Evolutionary conservation across 164 flowering plant species (phyloP).

Genomic region (Malania oleifera): DNA sequence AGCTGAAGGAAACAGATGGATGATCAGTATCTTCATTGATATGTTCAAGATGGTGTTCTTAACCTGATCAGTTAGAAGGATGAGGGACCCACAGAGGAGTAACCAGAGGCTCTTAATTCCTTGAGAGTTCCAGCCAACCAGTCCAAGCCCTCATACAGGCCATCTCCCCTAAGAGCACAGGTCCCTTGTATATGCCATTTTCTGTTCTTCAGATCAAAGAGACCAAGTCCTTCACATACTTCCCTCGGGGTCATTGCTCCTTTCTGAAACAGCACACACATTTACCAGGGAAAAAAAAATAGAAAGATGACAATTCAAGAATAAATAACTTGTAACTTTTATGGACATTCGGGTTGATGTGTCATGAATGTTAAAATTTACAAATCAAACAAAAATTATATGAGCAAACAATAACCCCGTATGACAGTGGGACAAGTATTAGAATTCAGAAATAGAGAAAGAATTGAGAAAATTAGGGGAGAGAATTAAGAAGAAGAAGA

Average conservation of each 20-base stretch:
- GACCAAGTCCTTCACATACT: constrained; percentile 91
- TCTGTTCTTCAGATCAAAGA: constrained; percentile 80
- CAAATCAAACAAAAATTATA: too few relatives aligned
- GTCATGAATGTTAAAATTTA: too few relatives aligned
- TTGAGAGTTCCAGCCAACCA: constrained; percentile 86
- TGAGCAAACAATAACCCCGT: too few relatives aligned
- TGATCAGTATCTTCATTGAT: too few relatives aligned
- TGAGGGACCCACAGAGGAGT: constrained; percentile 57
- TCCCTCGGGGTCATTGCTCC: constrained; percentile 98
- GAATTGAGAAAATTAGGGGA: too few relatives aligned
- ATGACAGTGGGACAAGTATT: too few relatives aligned
- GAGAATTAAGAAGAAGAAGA: too few relatives aligned
- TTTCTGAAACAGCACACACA: constrained; percentile 52
- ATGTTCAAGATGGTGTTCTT: background rate
- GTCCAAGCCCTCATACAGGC: constrained; percentile 94
- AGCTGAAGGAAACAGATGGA: background rate
- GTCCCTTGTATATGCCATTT: constrained; percentile 98
- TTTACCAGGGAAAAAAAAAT: background rate
- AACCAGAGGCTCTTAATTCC: constrained; percentile 69
- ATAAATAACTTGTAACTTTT: too few relatives aligned
- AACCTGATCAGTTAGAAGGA: constrained; percentile 32
- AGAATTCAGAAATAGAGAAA: too few relatives aligned
- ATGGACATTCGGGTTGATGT: too few relatives aligned
- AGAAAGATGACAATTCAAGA: background rate
- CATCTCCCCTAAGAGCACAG: constrained; percentile 90